Percentiles rank a stretch among this genome's conserved stretches.
Evolutionary conservation across 2,329 filamentous ascomycete species (phyloP).

Genomic region (Sporothrix pallida): DNA sequence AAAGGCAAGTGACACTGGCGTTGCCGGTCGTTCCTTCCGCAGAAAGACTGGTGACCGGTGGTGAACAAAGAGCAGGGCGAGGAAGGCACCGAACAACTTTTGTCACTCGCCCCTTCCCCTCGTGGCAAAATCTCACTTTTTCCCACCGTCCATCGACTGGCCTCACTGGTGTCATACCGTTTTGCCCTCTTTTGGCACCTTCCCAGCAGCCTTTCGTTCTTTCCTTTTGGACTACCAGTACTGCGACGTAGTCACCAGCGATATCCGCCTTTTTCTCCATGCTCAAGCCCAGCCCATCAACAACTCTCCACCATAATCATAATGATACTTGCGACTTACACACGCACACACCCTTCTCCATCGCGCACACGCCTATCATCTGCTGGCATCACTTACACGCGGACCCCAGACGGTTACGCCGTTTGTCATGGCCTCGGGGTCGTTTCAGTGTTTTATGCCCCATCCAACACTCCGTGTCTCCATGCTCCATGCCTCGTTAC

Average conservation of each 20-base stretch:
- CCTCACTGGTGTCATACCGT: slow-evolving; percentile 2
- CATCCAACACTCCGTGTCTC: neutral
- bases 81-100: slow-evolving; percentile 6
- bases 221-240: neutral
- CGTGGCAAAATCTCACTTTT: slow-evolving; percentile 6
- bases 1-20: neutral
- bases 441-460: too few relatives aligned
- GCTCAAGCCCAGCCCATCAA: neutral
- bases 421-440: neutral
- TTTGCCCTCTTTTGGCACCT: slow-evolving; percentile 9
- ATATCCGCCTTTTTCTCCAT: neutral
- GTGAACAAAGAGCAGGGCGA: slow-evolving; percentile 18
- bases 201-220: too few relatives aligned
- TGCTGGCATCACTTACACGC: slow-evolving; percentile 25
- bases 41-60: neutral
- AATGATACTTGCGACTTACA: neutral
- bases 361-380: slow-evolving; percentile 11
- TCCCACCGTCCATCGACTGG: neutral
- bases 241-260: slow-evolving; percentile 22
- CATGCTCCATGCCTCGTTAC: slow-evolving; percentile 17
- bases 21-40: slow-evolving; percentile 11
- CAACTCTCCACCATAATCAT: neutral
- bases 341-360: neutral
- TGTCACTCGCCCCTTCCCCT: slow-evolving; percentile 17
- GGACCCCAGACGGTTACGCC: slow-evolving; percentile 12